Evolutionary conservation across 768 basidiomycete genomes (phyloP).

Genomic region (Panaeolus papilionaceus): DNA sequence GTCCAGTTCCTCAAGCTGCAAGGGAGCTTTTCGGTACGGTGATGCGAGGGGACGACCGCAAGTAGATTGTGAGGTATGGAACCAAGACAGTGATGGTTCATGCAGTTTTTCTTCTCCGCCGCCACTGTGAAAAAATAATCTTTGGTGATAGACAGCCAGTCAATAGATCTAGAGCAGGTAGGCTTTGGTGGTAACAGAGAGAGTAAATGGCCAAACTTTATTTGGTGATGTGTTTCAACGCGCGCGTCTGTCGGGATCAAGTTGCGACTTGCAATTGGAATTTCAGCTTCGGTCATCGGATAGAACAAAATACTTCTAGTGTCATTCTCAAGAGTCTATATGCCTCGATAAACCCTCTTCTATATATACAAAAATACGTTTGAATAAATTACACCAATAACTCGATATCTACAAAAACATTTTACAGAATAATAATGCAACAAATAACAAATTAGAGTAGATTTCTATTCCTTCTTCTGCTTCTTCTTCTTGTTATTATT

Average conservation of each 20-base stretch:
- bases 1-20: neutral
- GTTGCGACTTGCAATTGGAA: neutral
- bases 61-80: neutral
- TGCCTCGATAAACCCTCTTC: neutral
- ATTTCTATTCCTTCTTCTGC: slow-evolving; percentile 23
- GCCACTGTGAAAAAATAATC: neutral
- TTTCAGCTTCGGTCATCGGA: neutral
- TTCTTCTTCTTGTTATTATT: slow-evolving; percentile 32
- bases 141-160: neutral
- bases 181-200: neutral
- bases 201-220: neutral
- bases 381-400: slow-evolving; percentile 4
- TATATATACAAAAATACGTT: slow-evolving; percentile 1
- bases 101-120: neutral
- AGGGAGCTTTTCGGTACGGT: neutral
- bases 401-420: neutral
- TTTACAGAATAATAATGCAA: neutral
- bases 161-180: neutral
- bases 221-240: slow-evolving; percentile 11
- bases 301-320: neutral
- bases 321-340: neutral
- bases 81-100: neutral
- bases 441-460: neutral
- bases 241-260: neutral
- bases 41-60: neutral